A percentile compares a stretch with the other conserved stretches of the same genome.
phyloP scores from a whole-genome alignment of 2,329 filamentous ascomycete species.

The Celoporthe dispersa region DNA sequence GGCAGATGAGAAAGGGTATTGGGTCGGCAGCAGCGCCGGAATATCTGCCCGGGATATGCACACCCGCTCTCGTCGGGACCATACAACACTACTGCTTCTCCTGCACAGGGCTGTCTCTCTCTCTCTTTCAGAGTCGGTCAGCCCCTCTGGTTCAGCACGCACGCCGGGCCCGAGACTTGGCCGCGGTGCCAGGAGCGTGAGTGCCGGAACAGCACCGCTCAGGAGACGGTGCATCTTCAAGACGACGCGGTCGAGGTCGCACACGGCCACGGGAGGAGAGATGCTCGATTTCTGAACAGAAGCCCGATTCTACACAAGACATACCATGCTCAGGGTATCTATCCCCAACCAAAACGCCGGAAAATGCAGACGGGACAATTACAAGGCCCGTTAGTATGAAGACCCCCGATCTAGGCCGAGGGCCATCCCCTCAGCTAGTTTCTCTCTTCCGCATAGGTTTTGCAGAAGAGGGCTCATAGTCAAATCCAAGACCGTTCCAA shows the following conservation, averaged over 20 bases:
- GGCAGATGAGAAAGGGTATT: slow-evolving; percentile 29
- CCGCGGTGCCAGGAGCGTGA: neutral
- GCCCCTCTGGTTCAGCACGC: neutral
- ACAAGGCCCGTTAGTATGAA: neutral
- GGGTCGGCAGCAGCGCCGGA: no score
- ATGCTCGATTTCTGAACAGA: slow-evolving; percentile 13
- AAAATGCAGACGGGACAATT: slow-evolving; percentile 15
- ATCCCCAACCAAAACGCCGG: slow-evolving; percentile 22
- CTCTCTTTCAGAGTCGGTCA: no score
- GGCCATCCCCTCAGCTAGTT: neutral
- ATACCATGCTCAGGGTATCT: slow-evolving; percentile 26
- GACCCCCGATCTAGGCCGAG: slow-evolving; percentile 1
- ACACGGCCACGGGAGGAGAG: neutral
- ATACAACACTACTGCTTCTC: neutral
- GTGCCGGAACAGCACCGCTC: neutral
- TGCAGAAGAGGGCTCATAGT: slow-evolving; percentile 17
- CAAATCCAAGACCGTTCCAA: slow-evolving; percentile 32
- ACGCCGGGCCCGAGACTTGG: neutral
- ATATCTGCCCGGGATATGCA: neutral
- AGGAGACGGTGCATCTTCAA: neutral
- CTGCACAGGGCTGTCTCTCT: neutral
- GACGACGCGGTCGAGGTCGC: no score
- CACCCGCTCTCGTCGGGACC: neutral
- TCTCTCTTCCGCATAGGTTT: slow-evolving; percentile 17
- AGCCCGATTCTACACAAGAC: slow-evolving; percentile 4